phyloP scores from a whole-genome alignment of 2,329 filamentous ascomycete species.

The Penicillium aurantiogriseum region DNA sequence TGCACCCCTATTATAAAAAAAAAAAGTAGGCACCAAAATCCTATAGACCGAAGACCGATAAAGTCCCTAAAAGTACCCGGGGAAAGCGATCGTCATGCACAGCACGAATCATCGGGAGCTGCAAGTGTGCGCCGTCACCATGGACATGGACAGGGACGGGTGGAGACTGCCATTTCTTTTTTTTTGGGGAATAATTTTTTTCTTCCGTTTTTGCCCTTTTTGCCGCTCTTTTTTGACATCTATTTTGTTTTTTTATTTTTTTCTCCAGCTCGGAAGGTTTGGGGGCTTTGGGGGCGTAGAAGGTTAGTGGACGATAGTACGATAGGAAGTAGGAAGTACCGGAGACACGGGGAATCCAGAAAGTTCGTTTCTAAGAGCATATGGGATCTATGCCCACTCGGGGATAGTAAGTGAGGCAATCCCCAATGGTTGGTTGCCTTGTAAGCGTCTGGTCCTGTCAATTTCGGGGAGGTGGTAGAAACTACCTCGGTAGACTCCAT shows the following conservation, averaged over 20 bases:
- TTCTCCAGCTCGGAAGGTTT: constrained; percentile 1
- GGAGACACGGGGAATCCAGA: neutral
- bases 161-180: constrained; percentile 14
- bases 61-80: constrained; percentile 10
- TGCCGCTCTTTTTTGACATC: neutral
- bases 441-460: constrained; percentile 18
- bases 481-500: constrained; percentile 6
- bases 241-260: no score
- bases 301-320: neutral
- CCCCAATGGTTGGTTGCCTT: constrained; percentile 12
- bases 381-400: constrained; percentile 16
- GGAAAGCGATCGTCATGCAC: constrained; percentile 19
- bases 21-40: neutral
- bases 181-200: no score
- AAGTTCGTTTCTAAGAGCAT: neutral
- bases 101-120: constrained; percentile 22
- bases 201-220: neutral
- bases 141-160: constrained; percentile 29
- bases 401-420: constrained; percentile 13
- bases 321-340: no score
- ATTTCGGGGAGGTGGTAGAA: constrained; percentile 18
- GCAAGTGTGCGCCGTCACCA: constrained; percentile 28
- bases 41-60: neutral
- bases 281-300: neutral
- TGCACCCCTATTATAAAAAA: neutral